A percentile compares a stretch with the other conserved stretches of the same genome.
These are phyloP conservation scores for Fraxinus excelsior DNA, from an alignment of 257 asterid genomes.

Conservation along the genomic window DNA sequence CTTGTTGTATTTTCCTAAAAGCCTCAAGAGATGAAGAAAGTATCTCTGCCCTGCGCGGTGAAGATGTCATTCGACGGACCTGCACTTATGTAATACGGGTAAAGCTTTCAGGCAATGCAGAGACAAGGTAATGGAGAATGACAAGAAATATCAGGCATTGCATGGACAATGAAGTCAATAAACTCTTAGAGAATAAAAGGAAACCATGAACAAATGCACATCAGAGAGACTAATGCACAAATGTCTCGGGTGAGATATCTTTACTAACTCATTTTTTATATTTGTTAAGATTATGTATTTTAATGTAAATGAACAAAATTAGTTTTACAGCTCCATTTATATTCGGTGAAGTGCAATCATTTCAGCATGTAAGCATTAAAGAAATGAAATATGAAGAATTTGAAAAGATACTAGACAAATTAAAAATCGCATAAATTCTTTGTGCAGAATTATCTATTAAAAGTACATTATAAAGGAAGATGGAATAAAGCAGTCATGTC, in stretches of 20 bases:
- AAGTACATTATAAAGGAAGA: constrained; percentile 22
- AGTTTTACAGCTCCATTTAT: constrained; percentile 11
- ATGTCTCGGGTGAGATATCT: constrained; percentile 18
- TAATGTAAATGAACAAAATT: constrained; percentile 14
- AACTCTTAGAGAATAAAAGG: constrained; percentile 10
- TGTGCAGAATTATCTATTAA: neutral
- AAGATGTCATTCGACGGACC: constrained; percentile 99
- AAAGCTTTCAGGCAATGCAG: constrained; percentile 14
- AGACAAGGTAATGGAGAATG: constrained; percentile 11
- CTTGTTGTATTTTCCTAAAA: constrained; percentile 87
- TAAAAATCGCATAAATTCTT: constrained; percentile 8
- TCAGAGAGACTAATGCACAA: constrained; percentile 17
- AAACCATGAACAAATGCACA: constrained; percentile 1
- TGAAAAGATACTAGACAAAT: constrained; percentile 14
- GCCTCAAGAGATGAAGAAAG: constrained; percentile 98
- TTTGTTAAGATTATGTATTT: constrained; percentile 15
- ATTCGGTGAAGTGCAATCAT: neutral
- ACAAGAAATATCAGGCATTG: neutral
- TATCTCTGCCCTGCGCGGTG: constrained; percentile 98
- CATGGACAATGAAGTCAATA: constrained; percentile 17
- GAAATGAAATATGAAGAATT: constrained; percentile 3
- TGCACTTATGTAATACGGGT: constrained; percentile 38
- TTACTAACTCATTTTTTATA: constrained; percentile 9
- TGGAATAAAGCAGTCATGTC: neutral
- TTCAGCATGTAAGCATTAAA: constrained; percentile 13